Conservation (phyloP, 176 grass and related monocot species). For the Triticum monococcum region DNA sequence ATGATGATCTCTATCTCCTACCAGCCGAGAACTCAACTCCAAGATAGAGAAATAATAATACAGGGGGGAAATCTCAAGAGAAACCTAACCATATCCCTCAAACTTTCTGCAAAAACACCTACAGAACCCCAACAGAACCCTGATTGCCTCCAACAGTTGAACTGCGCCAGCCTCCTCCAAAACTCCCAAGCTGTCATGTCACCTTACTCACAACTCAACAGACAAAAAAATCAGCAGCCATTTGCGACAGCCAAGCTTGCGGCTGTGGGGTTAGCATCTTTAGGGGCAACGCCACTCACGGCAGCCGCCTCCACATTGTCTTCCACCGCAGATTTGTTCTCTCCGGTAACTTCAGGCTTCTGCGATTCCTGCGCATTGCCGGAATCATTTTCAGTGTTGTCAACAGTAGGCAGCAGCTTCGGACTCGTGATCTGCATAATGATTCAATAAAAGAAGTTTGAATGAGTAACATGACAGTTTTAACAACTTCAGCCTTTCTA, state of each 20-base stretch:
- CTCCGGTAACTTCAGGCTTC: conserved; percentile 15
- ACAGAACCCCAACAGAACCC: background rate
- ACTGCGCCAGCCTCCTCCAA: background rate
- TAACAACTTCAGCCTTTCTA: background rate
- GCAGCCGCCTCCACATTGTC: background rate
- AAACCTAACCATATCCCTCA: background rate
- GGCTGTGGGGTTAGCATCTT: conserved; percentile 37
- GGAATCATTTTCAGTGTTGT: conserved; percentile 8
- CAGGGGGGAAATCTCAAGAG: background rate
- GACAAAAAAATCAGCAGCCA: conserved; percentile 11
- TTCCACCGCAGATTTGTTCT: conserved; percentile 28
- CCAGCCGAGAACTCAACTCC: background rate
- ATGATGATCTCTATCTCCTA: background rate
- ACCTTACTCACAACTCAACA: conserved; percentile 5
- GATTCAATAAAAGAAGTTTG: background rate
- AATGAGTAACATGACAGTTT: background rate
- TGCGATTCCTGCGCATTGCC: background rate
- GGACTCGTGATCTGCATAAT: background rate
- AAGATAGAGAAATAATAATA: background rate
- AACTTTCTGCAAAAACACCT: background rate
- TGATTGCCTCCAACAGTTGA: background rate
- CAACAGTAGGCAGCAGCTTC: background rate
- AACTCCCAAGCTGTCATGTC: background rate
- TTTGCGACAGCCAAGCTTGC: conserved; percentile 42
- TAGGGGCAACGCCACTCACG: conserved; percentile 7